Evolutionary conservation across 805 yeast species (phyloP), one percentile per base, ranked within the genome.

Genomic region (Zygoascus flipseniorum): DNA sequence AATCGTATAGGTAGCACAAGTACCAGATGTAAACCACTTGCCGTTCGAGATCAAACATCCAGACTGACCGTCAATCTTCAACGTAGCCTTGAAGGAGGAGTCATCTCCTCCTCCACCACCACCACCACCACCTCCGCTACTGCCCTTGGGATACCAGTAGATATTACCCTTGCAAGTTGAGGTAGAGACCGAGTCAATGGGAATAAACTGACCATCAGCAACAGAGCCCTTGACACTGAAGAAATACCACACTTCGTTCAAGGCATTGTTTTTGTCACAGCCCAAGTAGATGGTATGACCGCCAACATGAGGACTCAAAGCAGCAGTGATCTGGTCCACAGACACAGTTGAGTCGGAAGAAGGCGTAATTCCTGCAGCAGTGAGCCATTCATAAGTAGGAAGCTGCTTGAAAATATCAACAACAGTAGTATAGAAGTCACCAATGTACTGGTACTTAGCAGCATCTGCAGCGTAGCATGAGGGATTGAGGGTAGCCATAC

Each of bases 21-120:
- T 97, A 16, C 76, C 74, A 10, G 60, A 53, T 4, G 77, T 65
- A 69, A 84, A 87, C 93, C 95, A 90, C 59, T 81, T 78, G 3
- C 99, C 99, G 62, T 80, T 86, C 56, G 86, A 80, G 62, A 90
- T 92, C 54, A 92, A 71, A 69, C 96, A 88, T 9, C 96, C 96
- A 4, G 68, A 58, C 54, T 82, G 77, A 43, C 71, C 78, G 18
- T 75, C 64, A 13, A 81, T 69, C 51, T 71, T 75, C 47, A 86
- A 63, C 60, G 67, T 73, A 1, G 88, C 89, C 48, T 65, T 56
- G 1, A 60, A 52, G 19, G 64, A 61, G 35, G 65, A 62, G 16
- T 74, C 77, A 23, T 69, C 67, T 9, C 53, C 50, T 18, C 57
- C 58, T 39, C 58, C 63, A 9, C 56, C 56, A 6, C 56, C 56